These are phyloP conservation scores for Trichoderma parareesei DNA, from an alignment of 495 filamentous ascomycete genomes.

Conservation along the genomic window DNA sequence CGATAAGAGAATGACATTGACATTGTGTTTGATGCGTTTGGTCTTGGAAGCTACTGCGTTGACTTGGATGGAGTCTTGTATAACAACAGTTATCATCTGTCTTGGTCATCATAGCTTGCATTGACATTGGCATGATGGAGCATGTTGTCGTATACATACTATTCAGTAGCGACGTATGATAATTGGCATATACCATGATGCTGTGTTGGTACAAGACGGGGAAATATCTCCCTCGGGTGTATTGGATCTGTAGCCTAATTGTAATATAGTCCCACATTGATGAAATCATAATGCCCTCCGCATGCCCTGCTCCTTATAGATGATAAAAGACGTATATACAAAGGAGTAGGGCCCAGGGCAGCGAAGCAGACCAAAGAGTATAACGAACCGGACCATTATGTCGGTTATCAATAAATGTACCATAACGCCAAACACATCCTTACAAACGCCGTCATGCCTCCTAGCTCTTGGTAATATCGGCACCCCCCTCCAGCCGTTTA, in stretches of 20 bases:
- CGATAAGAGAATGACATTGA: too few species aligned
- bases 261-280: not conserved
- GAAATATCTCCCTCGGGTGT: not conserved
- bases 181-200: too few species aligned
- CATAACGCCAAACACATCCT: not conserved
- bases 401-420: not conserved
- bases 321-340: slow-evolving; percentile 1
- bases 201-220: not conserved
- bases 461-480: not conserved
- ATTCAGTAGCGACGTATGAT: too few species aligned
- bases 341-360: not conserved
- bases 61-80: too few species aligned
- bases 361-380: not conserved
- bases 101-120: too few species aligned
- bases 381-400: not conserved
- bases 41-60: too few species aligned
- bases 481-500: not conserved
- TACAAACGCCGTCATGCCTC: not conserved
- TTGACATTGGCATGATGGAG: too few species aligned
- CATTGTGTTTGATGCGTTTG: too few species aligned
- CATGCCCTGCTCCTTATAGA: not conserved
- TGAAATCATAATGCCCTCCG: not conserved
- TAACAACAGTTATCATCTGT: too few species aligned
- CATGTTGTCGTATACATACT: too few species aligned
- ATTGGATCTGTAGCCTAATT: not conserved